phyloP scores from a whole-genome alignment of 2,329 filamentous ascomycete species.

The Trichophyton schoenleinii region DNA sequence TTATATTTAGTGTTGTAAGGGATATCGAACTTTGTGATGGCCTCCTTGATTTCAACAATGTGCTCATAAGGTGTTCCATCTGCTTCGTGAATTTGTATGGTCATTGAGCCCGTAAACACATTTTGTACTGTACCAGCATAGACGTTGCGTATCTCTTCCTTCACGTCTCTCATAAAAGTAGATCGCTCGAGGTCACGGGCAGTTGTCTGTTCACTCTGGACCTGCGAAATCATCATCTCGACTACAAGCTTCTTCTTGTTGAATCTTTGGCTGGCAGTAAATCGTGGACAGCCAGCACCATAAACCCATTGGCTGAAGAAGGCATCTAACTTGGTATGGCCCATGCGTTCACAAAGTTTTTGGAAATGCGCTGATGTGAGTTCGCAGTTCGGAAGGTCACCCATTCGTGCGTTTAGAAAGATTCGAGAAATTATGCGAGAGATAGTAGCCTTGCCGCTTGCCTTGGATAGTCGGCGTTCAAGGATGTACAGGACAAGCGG shows the following conservation, averaged over 20 bases:
- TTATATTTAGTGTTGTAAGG: constrained; percentile 99
- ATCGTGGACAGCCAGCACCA: constrained; percentile 75
- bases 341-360: constrained; percentile 73
- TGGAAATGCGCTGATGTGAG: constrained; percentile 68
- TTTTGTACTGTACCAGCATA: constrained; percentile 57
- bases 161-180: constrained; percentile 71
- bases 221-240: constrained; percentile 77
- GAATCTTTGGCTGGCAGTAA: constrained; percentile 76
- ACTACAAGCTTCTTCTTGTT: constrained; percentile 97
- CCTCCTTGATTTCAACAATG: constrained; percentile 88
- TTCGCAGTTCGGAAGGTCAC: constrained; percentile 56
- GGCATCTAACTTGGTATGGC: constrained; percentile 70
- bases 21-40: constrained; percentile 75
- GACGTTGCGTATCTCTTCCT: constrained; percentile 61
- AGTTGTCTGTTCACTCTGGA: constrained; percentile 46
- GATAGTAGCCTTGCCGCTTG: constrained; percentile 70
- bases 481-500: constrained; percentile 86
- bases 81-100: constrained; percentile 91
- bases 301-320: constrained; percentile 94
- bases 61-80: constrained; percentile 98
- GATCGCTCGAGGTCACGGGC: constrained; percentile 52
- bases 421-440: constrained; percentile 75
- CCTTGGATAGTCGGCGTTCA: constrained; percentile 80
- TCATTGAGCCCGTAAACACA: constrained; percentile 94
- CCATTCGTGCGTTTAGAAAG: constrained; percentile 73